Base-by-base conservation (phyloP, 768 basidiomycete genomes). In the Mycena galopus region DNA sequence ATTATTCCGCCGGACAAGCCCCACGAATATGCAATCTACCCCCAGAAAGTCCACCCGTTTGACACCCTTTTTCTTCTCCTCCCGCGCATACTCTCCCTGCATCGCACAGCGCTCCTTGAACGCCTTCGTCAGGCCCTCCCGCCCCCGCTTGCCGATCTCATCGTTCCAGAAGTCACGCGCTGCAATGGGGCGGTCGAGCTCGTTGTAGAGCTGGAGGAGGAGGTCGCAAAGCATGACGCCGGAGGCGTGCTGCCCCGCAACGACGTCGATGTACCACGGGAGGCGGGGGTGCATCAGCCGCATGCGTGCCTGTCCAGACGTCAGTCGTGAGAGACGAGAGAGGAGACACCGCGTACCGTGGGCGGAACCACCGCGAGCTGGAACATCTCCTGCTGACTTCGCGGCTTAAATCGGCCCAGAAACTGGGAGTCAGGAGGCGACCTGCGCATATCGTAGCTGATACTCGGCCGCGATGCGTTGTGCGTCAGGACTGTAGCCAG, bases 181-280 rank as follows among this genome's bases (percentile, higher is more conserved):
- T 25, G 77, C 72, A 75, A 89, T 87, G 9, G 75, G 82, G 42
- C 75, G 78, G 72, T 76, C 67, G 53, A 89, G 81, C 35, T 76
- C 73, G 25, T 68, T 70, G 56, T 80, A 83, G 51, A 89, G 77
- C 65, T 82, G 80, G 58, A 68, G 56, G 72, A 88, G 84, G 42
- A 89, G 76, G 59, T 89, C 87, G 55, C 77, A 79, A 9, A 89
- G 75, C 23, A 86, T 87, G 65, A 88, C 82, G 58, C 85, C 87
- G 77, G 37, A 30, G 9, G 2, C 81, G 82, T 63, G 81, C 79
- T 3, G 77, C 77, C 9, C 7, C 83, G 74, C 29, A 60, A 71
- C 16, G 42, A 87, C 82, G 67, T 89, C 87, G 73, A 89, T 83
- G 74, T 83, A 86, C 88, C 88, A 89, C 25, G 88, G 88, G 11